A percentile compares a stretch with the other conserved stretches of the same genome.
These are phyloP conservation scores for Melanogaster broomeanus DNA, from an alignment of 768 basidiomycete species.

Conservation along the genomic window DNA sequence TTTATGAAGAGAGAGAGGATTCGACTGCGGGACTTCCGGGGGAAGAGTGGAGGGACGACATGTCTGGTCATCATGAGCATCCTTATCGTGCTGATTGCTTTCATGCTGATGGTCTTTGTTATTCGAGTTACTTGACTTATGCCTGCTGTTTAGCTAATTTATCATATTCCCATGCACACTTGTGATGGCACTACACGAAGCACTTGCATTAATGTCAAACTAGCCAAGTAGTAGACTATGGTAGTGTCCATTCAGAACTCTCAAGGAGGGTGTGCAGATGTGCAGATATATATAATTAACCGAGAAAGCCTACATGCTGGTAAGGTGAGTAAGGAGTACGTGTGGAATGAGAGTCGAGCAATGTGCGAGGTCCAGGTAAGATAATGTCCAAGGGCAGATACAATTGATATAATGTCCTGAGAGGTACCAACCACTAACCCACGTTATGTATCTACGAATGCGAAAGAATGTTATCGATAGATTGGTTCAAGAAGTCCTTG, in stretches of 20 bases:
- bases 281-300: conserved; percentile 6
- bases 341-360: too few relatives aligned
- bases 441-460: conserved; percentile 40
- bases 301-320: too few relatives aligned
- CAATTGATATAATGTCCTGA: conserved; percentile 6
- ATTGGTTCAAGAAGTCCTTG: conserved; percentile 66
- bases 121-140: conserved; percentile 59
- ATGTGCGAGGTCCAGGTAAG: conserved; percentile 5
- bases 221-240: conserved; percentile 10
- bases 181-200: neutral
- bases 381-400: conserved; percentile 8
- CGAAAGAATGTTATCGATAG: conserved; percentile 66
- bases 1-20: conserved; percentile 66
- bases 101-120: conserved; percentile 68
- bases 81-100: conserved; percentile 65
- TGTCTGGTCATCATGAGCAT: conserved; percentile 69
- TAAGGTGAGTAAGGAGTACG: conserved; percentile 5
- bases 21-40: conserved; percentile 59
- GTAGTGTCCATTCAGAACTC: conserved; percentile 7
- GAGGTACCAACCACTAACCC: neutral
- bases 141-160: neutral
- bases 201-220: conserved; percentile 9
- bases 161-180: neutral
- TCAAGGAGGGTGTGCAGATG: neutral
- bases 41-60: conserved; percentile 69